These are phyloP conservation scores for Scleroderma citrinum DNA, from an alignment of 768 basidiomycete species.

Conservation along the genomic window DNA sequence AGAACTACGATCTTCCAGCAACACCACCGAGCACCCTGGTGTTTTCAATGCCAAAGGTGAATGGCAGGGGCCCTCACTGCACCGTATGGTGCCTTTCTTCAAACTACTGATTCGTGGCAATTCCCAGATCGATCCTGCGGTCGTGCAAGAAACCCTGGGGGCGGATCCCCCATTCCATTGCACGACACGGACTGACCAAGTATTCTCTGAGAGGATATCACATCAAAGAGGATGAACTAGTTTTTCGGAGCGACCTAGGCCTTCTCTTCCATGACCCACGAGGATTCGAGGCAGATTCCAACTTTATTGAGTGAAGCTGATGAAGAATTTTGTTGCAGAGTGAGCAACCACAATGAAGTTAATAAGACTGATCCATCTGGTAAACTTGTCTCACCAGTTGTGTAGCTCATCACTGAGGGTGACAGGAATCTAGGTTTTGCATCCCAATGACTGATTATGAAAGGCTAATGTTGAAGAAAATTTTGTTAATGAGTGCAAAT, in stretches of 20 bases:
- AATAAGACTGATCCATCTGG: conserved; percentile 33
- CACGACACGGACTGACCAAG: background rate
- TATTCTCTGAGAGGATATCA: background rate
- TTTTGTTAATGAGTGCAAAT: conserved; percentile 24
- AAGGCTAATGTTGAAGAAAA: conserved; percentile 20
- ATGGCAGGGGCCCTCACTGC: no score
- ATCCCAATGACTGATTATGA: conserved; percentile 22
- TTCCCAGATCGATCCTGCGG: background rate
- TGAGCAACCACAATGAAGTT: conserved; percentile 13
- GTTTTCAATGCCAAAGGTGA: conserved; percentile 16
- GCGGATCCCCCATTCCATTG: background rate
- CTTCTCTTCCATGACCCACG: conserved; percentile 40
- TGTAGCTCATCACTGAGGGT: conserved; percentile 4
- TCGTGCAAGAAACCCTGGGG: background rate
- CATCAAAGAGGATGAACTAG: background rate
- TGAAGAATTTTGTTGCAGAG: conserved; percentile 29
- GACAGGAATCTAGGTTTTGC: conserved; percentile 31
- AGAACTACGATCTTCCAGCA: conserved; percentile 16
- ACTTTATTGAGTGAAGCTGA: conserved; percentile 22
- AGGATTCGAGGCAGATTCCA: conserved; percentile 33
- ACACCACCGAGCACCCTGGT: conserved; percentile 25
- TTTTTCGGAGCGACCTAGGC: no score
- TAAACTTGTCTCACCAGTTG: background rate
- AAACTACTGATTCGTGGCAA: background rate
- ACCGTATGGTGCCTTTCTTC: no score